A percentile compares a stretch with the other conserved stretches of the same genome.
These are phyloP conservation scores for Flaveria trinervia DNA, from an alignment of 129 eudicot species.

Conservation along the genomic window DNA sequence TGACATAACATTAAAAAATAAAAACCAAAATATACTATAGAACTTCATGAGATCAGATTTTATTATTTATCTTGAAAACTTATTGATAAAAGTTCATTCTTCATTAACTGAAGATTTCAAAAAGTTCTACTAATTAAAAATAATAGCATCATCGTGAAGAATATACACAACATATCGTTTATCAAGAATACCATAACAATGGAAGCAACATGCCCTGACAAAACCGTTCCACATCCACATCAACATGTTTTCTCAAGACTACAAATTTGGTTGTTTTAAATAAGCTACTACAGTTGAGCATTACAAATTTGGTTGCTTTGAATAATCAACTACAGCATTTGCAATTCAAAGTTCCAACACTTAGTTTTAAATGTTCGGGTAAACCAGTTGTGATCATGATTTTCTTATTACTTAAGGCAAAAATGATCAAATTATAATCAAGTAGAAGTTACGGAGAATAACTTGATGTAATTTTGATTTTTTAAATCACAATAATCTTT, in stretches of 20 bases:
- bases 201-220: constrained; percentile 8
- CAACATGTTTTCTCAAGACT: not conserved
- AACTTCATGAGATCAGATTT: not conserved
- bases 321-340: not conserved
- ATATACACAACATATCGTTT: not conserved
- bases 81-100: not conserved
- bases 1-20: no score
- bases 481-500: not conserved
- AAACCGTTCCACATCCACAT: constrained; percentile 12
- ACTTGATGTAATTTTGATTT: not conserved
- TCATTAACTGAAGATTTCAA: not conserved
- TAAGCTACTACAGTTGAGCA: not conserved
- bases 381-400: not conserved
- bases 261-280: not conserved
- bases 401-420: not conserved
- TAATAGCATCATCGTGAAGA: constrained; percentile 1
- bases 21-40: no score
- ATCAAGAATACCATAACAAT: not conserved
- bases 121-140: not conserved
- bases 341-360: not conserved
- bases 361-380: not conserved
- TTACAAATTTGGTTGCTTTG: not conserved
- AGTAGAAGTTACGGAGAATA: not conserved
- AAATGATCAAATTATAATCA: not conserved
- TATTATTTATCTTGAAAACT: not conserved